These are phyloP conservation scores for Amniculicola lignicola DNA, from an alignment of 495 filamentous ascomycete species.

Conservation along the genomic window DNA sequence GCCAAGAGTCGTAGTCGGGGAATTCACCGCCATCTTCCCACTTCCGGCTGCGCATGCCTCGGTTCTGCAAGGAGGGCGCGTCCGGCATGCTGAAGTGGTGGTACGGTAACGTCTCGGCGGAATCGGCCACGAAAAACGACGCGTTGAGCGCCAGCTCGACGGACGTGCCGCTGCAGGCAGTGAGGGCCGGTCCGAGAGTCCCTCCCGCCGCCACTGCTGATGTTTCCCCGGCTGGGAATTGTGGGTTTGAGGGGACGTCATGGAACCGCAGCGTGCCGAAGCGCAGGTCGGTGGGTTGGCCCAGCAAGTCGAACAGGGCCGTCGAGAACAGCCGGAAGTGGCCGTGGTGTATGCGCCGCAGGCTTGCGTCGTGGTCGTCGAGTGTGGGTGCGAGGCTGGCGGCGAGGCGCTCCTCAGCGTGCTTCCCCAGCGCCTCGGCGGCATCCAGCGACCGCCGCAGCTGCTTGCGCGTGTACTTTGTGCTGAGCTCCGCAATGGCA, in stretches of 20 bases:
- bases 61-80: conserved; percentile 16
- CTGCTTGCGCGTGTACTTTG: conserved; percentile 18
- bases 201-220: not conserved
- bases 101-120: conserved; percentile 15
- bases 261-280: conserved; percentile 29
- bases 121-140: conserved; percentile 26
- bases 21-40: conserved; percentile 18
- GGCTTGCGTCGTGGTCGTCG: not conserved
- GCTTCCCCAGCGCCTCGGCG: conserved; percentile 13
- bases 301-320: conserved; percentile 22
- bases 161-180: not conserved
- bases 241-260: not conserved
- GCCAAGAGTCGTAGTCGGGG: conserved; percentile 26
- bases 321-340: conserved; percentile 26
- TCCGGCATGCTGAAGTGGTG: conserved; percentile 18
- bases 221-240: not conserved
- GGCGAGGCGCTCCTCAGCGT: conserved; percentile 9
- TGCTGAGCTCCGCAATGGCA: conserved; percentile 19
- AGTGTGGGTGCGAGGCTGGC: not conserved
- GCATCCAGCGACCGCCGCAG: conserved; percentile 8
- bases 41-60: conserved; percentile 21
- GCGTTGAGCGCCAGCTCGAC: conserved; percentile 21
- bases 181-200: not conserved
- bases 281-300: conserved; percentile 19
- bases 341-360: conserved; percentile 12